Conservation (phyloP, 371 early-diverging fungal genomes). For the Rhizopus delemar region DNA sequence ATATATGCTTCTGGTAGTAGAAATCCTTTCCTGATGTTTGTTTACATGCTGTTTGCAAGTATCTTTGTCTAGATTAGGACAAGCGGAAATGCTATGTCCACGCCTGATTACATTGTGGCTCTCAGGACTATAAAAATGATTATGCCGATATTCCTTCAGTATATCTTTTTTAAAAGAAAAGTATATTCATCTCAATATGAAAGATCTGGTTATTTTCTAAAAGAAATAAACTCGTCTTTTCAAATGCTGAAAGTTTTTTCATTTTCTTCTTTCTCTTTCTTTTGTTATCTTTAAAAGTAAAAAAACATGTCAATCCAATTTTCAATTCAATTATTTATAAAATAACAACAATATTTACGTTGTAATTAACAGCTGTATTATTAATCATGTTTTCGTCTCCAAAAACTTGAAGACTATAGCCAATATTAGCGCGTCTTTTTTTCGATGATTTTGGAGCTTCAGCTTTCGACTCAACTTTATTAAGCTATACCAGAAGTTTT, state of each 20-base stretch:
- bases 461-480: too few species aligned
- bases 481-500: too few species aligned
- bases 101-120: conserved; percentile 18
- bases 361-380: not conserved
- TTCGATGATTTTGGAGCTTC: too few species aligned
- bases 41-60: conserved; percentile 14
- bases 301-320: not conserved
- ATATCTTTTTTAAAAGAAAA: conserved; percentile 1
- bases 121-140: conserved; percentile 13
- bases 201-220: conserved; percentile 16
- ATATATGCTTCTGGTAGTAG: conserved; percentile 5
- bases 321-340: not conserved
- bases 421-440: too few species aligned
- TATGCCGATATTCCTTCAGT: too few species aligned
- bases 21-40: conserved; percentile 8
- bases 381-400: conserved; percentile 3
- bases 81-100: conserved; percentile 12
- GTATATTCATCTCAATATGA: conserved; percentile 11
- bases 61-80: conserved; percentile 16
- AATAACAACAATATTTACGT: not conserved
- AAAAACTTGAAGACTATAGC: conserved; percentile 2
- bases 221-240: conserved; percentile 10
- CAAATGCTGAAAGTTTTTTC: conserved; percentile 4
- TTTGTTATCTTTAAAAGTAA: conserved; percentile 4
- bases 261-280: conserved; percentile 6